Evolutionary conservation across 2,329 filamentous ascomycete genomes (phyloP), one percentile per base, ranked within the genome.

Genomic region (Talaromyces funiculosus): DNA sequence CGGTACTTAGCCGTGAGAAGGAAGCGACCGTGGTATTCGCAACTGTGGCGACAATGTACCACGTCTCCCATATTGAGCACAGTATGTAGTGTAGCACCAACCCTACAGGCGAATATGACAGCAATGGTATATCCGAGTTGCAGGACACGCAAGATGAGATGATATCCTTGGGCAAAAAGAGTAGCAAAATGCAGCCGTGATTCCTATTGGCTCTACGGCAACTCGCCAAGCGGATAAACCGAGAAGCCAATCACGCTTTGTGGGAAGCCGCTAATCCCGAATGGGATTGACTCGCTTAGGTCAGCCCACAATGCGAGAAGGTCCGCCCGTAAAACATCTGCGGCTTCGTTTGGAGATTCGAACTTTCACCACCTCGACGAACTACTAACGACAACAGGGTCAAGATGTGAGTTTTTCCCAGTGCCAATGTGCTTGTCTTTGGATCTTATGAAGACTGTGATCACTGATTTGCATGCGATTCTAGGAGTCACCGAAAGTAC

Each of bases 401-500:
- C 75, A 78, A 76, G 75, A 77, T 77, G 75, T 77, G 67, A 76
- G 75, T 77, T 16, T n/a, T 8, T 53, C n/a, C 12, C 22, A 18
- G 18, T 49, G n/a, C n/a, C 47, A 57, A 63, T 54, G 37, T 2
- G 18, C 12, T 22, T 14, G 10, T 54, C 7, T 37, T 2, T 9
- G n/a, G n/a, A n/a, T 12, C 37, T 33, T 49, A 63, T 64, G 54
- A 43, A 58, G 64, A 67, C 2, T 14, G 8, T 8, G 3, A 16
- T 71, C 62, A 63, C 70, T 74, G 63, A 75, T 57, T 59, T n/a
- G 31, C 40, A 42, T 67, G 62, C 58, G 61, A 61, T 57, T 62
- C 29, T 64, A 80, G 77, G 78, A 78, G 76, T 77, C 85, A 87
- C 81, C 80, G 84, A 74, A 87, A 87, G 80, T 87, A 83, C 81